These are phyloP conservation scores for Hanseniaspora sp. DNA, from an alignment of 1,139 yeast genomes.

Conservation along the genomic window DNA sequence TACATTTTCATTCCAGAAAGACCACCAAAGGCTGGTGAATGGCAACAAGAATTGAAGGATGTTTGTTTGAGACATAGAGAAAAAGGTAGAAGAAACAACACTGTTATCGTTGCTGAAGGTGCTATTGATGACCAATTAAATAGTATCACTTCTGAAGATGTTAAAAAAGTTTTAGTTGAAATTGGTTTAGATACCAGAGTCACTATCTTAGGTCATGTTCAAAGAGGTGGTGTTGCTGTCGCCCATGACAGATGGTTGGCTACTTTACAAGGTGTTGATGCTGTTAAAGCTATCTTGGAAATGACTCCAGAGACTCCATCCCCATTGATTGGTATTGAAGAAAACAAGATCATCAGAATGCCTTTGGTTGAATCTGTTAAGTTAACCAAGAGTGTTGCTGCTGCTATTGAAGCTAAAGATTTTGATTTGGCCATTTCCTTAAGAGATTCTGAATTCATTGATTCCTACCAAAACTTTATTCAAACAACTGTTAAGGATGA, in stretches of 20 bases:
- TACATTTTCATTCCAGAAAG: conserved; percentile 71
- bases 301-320: conserved; percentile 61
- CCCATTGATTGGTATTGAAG: conserved; percentile 64
- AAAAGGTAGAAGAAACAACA: conserved; percentile 66
- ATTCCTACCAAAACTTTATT: conserved; percentile 52
- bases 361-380: conserved; percentile 65
- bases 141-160: conserved; percentile 56
- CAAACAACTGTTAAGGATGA: conserved; percentile 54
- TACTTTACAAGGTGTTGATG: conserved; percentile 74
- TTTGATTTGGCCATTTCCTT: conserved; percentile 56
- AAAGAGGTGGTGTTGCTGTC: conserved; percentile 78
- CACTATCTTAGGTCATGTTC: conserved; percentile 73
- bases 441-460: conserved; percentile 63
- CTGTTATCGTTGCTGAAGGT: conserved; percentile 76
- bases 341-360: conserved; percentile 57
- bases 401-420: conserved; percentile 47
- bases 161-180: conserved; percentile 57
- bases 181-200: conserved; percentile 68
- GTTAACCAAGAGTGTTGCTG: conserved; percentile 59
- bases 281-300: conserved; percentile 64
- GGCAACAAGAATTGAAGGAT: conserved; percentile 57
- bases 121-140: conserved; percentile 58
- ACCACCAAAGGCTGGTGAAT: conserved; percentile 49
- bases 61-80: conserved; percentile 57
- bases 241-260: conserved; percentile 68